Conservation (phyloP, 495 filamentous ascomycete genomes). For the Tuber aestivum region DNA sequence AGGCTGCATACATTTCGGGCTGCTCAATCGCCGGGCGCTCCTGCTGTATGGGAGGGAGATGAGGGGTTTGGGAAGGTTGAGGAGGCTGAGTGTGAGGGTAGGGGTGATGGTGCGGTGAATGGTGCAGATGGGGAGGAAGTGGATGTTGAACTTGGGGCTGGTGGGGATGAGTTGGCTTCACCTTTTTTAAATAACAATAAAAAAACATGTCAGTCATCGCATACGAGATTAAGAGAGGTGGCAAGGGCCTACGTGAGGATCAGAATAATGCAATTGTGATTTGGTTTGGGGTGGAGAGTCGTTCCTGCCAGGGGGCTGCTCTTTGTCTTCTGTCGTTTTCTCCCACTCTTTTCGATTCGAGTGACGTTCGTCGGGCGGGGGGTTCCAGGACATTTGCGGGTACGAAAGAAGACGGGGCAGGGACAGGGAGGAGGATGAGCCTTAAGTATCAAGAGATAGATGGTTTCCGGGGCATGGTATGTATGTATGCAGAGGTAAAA, state of each 20-base stretch:
- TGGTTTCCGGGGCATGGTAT: constrained; percentile 36
- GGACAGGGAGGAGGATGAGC: constrained; percentile 25
- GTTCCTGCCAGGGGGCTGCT: constrained; percentile 26
- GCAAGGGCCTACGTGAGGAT: background rate
- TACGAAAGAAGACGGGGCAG: constrained; percentile 23
- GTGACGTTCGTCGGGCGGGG: constrained; percentile 35
- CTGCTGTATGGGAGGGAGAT: constrained; percentile 15
- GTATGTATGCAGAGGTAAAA: constrained; percentile 29
- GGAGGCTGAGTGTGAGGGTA: constrained; percentile 15
- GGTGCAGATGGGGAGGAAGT: constrained; percentile 14
- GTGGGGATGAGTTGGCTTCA: constrained; percentile 11
- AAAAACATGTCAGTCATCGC: constrained; percentile 17
- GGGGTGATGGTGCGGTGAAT: constrained; percentile 28
- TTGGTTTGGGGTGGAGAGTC: background rate
- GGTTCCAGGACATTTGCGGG: constrained; percentile 40
- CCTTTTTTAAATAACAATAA: background rate
- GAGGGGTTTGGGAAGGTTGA: constrained; percentile 17
- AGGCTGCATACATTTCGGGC: constrained; percentile 1
- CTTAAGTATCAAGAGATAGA: constrained; percentile 34
- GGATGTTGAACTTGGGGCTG: constrained; percentile 21
- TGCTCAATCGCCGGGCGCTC: constrained; percentile 1
- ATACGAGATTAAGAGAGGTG: background rate
- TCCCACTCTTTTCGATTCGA: constrained; percentile 37
- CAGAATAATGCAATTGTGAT: constrained; percentile 6
- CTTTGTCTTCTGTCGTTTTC: constrained; percentile 30